Conservation (phyloP, 805 yeast genomes). For the Metschnikowia anglica region DNA sequence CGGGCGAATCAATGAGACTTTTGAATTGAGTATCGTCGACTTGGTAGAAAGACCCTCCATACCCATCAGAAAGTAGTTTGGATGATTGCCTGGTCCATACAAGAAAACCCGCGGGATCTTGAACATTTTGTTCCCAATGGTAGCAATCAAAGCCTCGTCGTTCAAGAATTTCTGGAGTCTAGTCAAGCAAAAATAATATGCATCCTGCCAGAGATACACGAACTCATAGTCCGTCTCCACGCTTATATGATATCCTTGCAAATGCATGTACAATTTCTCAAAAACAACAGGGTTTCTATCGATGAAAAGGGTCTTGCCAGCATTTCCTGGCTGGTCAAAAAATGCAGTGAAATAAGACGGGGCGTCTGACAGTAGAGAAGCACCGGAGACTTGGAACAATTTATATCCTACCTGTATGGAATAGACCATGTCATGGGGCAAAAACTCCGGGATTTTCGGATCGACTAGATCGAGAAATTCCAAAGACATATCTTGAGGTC, state of each 20-base stretch:
- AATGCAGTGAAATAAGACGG: constrained; percentile 85
- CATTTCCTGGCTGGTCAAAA: constrained; percentile 47
- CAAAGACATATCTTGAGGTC: constrained; percentile 4
- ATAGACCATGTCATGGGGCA: constrained; percentile 71
- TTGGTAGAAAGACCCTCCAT: constrained; percentile 52
- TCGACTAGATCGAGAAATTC: constrained; percentile 29
- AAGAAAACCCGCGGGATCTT: constrained; percentile 58
- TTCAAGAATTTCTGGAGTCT: constrained; percentile 49
- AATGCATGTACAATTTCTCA: constrained; percentile 62
- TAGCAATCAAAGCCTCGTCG: constrained; percentile 55
- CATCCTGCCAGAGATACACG: constrained; percentile 64
- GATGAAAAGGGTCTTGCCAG: constrained; percentile 51
- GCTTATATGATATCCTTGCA: constrained; percentile 75
- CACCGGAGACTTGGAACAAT: constrained; percentile 70
- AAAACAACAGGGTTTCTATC: constrained; percentile 76
- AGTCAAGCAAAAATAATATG: constrained; percentile 66
- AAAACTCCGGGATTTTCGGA: constrained; percentile 47
- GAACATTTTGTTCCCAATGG: constrained; percentile 61
- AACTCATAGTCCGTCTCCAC: constrained; percentile 61
- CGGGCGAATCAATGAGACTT: constrained; percentile 60
- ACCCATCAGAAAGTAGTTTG: constrained; percentile 73
- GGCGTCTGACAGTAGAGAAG: constrained; percentile 79
- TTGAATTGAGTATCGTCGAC: constrained; percentile 36
- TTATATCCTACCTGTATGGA: constrained; percentile 68
- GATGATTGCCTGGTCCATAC: constrained; percentile 62